Percentiles rank a stretch among this genome's conserved stretches.
Evolutionary conservation across 1,284 basidiomycete species (phyloP).

Genomic region (Violaceomyces palustris): DNA sequence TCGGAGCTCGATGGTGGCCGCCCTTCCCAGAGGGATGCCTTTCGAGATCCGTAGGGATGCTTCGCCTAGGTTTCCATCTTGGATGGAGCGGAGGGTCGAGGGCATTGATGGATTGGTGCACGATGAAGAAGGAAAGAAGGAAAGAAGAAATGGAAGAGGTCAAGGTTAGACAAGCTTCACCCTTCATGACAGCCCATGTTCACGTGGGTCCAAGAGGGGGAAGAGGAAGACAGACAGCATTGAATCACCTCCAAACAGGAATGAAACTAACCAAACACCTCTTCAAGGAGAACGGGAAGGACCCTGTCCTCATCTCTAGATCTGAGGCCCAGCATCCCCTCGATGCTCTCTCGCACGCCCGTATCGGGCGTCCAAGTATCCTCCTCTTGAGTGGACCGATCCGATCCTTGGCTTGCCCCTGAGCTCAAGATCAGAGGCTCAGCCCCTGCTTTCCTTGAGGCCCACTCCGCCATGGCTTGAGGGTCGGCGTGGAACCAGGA

Average conservation of each 20-base stretch:
- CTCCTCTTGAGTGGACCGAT: slow-evolving; percentile 3
- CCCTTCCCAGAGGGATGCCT: slow-evolving; percentile 79
- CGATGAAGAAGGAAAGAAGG: no score
- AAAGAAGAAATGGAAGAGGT: no score
- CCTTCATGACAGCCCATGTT: no score
- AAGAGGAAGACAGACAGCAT: no score
- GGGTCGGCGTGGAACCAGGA: slow-evolving; percentile 84
- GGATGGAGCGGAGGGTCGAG: no score
- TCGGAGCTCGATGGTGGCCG: slow-evolving; percentile 78
- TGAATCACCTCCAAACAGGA: no score
- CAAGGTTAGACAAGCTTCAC: no score
- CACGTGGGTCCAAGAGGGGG: no score
- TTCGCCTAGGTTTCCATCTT: slow-evolving; percentile 77
- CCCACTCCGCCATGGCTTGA: slow-evolving; percentile 70
- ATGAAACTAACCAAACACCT: slow-evolving; percentile 38
- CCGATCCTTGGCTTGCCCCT: neutral
- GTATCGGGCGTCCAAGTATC: slow-evolving; percentile 28
- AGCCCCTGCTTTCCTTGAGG: slow-evolving; percentile 78
- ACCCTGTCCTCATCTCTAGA: slow-evolving; percentile 9
- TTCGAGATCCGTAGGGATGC: slow-evolving; percentile 63
- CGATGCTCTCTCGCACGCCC: slow-evolving; percentile 21
- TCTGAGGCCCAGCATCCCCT: slow-evolving; percentile 13
- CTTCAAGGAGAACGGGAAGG: slow-evolving; percentile 44
- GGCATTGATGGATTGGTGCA: no score
- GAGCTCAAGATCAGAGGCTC: no score